These are phyloP conservation scores for Gillenia trifoliata DNA, from an alignment of 306 rosid genomes.

Conservation along the genomic window DNA sequence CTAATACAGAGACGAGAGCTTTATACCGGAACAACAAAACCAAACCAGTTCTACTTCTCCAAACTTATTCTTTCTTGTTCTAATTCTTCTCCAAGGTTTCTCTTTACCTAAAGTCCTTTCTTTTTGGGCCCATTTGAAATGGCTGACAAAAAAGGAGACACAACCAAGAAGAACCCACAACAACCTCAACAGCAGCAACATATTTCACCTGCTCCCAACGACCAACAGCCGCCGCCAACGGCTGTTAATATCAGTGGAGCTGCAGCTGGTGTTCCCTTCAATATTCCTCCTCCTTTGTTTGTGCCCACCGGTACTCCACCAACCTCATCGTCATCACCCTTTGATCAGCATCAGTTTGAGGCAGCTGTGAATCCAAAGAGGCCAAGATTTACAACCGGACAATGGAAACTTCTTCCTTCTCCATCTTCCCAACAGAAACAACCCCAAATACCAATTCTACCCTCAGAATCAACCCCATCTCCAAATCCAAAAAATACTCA, in stretches of 20 bases:
- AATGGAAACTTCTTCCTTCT: constrained; percentile 87
- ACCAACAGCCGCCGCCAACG: constrained; percentile 5
- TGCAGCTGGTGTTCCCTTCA: not conserved
- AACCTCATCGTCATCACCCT: constrained; percentile 42
- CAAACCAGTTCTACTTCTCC: constrained; percentile 23
- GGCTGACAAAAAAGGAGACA: constrained; percentile 72
- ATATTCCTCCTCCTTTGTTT: constrained; percentile 43
- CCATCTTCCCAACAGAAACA: constrained; percentile 49
- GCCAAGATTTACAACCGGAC: constrained; percentile 62
- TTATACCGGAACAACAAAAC: not conserved
- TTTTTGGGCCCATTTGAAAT: constrained; percentile 43
- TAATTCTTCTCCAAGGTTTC: constrained; percentile 22
- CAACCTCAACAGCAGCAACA: constrained; percentile 34
- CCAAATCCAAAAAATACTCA: constrained; percentile 29
- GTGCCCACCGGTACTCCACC: constrained; percentile 44
- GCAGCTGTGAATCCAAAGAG: constrained; percentile 51
- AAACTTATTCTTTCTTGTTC: constrained; percentile 15
- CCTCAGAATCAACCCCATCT: constrained; percentile 62
- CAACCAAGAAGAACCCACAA: constrained; percentile 44
- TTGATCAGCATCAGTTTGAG: constrained; percentile 53
- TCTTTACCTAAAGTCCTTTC: not conserved
- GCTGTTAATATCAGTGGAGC: constrained; percentile 3
- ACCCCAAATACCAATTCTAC: constrained; percentile 35
- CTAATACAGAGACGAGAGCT: not conserved
- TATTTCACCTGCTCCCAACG: constrained; percentile 55